phyloP scores from a whole-genome alignment of 176 grass and related monocot genomes.

The Cenchrus purpureus region DNA sequence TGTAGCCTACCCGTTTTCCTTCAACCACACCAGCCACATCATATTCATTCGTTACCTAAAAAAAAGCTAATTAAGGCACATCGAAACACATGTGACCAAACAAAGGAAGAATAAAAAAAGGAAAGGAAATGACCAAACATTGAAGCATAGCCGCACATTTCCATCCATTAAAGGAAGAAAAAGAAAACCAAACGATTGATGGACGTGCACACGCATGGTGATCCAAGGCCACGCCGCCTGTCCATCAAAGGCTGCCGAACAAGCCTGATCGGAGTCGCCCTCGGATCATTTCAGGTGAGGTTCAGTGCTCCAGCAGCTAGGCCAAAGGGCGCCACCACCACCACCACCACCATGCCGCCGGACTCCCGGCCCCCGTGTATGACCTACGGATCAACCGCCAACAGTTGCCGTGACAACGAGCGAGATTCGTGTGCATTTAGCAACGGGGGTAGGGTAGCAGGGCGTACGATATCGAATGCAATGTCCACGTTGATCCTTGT shows the following conservation, averaged over 20 bases:
- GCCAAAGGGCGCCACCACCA: neutral
- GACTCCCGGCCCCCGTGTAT: neutral
- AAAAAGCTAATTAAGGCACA: no score
- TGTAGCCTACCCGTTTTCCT: no score
- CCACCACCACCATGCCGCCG: neutral
- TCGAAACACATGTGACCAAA: no score
- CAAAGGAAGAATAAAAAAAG: no score
- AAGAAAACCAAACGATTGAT: neutral
- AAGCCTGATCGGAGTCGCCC: neutral
- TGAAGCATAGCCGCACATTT: neutral
- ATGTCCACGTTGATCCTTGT: neutral
- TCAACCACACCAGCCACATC: no score
- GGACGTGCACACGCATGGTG: neutral
- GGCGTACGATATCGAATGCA: neutral
- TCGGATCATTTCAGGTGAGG: neutral
- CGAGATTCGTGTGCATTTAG: neutral
- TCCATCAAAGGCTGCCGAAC: neutral
- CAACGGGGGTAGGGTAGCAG: neutral
- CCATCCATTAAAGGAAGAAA: neutral
- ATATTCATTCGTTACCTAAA: no score
- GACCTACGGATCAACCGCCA: neutral
- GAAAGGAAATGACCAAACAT: no score
- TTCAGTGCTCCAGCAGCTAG: neutral
- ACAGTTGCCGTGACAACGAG: conserved; percentile 23
- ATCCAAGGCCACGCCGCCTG: conserved; percentile 14